Evolutionary conservation across 83 land plant genomes (phyloP), one percentile per base, ranked within the genome.

Genomic region (Picea abies): DNA sequence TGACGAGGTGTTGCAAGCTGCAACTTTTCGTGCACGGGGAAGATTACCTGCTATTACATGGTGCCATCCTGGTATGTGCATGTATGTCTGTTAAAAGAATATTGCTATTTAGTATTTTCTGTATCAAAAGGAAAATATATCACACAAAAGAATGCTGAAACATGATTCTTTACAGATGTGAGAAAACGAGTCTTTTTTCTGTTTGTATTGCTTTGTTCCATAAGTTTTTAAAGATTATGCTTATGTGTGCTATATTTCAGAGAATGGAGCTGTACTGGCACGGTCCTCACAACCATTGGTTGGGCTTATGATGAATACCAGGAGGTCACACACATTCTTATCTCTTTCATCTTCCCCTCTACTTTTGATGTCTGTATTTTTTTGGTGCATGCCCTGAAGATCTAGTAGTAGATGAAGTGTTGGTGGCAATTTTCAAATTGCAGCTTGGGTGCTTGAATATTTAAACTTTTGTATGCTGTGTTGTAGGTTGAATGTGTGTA

Each of bases 251-350:
- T 41, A 22, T 82, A 25, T 80, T 82, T 41, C 80, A 97, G 99
- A 73, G 39, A 94, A 91, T 82, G 98, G 99, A 81, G 99, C 99
- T 79, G 99, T 95, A 63, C 94, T 97, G 87, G 99, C 98, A 69
- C 95, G 99, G 4, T 97, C 99, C 35, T 93, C 99, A 11, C 99
- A 97, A 83, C 99, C 99, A 7, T 79, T 93, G 72, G 89, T 96
- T 86, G 99, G 99, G 80, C 85, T 97, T 37, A 92, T 95, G 94
- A 94, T 97, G 98, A 97, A 91, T 82, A 83, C 87, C 72, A 90
- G 99, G 75, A 97, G 96, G 99, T 94, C 87, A 77, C 19, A 56
- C 25, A 15, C 14, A 39, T 35, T 32, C 1, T 63, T 82, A 5
- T 56, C 76, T 81, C 63, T 67, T 85, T 16, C 56, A 22, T 80